phyloP scores from a whole-genome alignment of 2,329 filamentous ascomycete species.

The Onygenales sp. region DNA sequence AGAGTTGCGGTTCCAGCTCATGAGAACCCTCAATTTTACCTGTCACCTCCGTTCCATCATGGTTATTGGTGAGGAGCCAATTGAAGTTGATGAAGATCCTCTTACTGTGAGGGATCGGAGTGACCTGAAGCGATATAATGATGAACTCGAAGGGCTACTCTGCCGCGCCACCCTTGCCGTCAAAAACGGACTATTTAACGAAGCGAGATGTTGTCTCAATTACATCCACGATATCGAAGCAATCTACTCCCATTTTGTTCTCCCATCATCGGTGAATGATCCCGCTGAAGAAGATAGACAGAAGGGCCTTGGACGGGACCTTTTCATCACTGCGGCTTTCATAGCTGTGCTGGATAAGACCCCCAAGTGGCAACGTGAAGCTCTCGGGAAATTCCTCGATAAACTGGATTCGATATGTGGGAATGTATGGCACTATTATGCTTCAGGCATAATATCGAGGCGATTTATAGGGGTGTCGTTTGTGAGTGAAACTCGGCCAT shows the following conservation, averaged over 20 bases:
- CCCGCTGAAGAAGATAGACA: neutral
- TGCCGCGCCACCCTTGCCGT: neutral
- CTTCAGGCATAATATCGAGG: too few relatives aligned
- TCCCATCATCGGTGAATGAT: neutral
- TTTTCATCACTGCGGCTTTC: neutral
- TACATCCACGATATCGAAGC: neutral
- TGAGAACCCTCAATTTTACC: neutral
- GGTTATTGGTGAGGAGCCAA: too few relatives aligned
- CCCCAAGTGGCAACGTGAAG: too few relatives aligned
- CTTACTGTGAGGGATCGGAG: neutral
- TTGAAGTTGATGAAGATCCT: too few relatives aligned
- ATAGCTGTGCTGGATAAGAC: neutral
- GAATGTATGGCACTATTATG: neutral
- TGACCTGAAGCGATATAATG: neutral
- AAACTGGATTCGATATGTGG: neutral
- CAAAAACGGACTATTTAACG: neutral
- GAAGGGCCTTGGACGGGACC: neutral
- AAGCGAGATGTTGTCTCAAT: neutral
- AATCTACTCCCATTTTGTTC: neutral
- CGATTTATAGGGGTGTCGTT: too few relatives aligned
- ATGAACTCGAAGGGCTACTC: neutral
- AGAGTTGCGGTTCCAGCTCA: neutral
- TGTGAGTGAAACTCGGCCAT: too few relatives aligned
- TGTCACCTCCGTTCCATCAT: too few relatives aligned
- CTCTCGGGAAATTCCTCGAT: neutral